phyloP scores from a whole-genome alignment of 108 stramenopile species.

The Halocafeteria seosinensis region DNA sequence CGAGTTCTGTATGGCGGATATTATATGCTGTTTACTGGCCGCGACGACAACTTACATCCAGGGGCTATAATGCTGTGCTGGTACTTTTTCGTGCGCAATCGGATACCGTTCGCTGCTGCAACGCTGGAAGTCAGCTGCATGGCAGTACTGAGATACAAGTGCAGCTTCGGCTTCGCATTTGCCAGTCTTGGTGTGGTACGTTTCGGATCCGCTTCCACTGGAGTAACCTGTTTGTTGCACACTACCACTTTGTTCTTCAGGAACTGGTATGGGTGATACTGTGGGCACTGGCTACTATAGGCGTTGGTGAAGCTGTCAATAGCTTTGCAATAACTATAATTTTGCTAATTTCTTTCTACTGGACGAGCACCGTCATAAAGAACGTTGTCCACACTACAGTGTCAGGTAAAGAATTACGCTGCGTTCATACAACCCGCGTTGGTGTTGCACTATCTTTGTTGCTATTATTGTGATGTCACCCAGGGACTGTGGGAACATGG shows the following conservation, averaged over 20 bases:
- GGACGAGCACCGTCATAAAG: conserved; percentile 50
- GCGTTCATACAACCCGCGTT: too few relatives aligned
- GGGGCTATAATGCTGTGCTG: too few relatives aligned
- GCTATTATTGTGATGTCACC: too few relatives aligned
- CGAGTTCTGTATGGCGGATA: too few relatives aligned
- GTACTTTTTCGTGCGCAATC: too few relatives aligned
- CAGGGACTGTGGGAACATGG: conserved; percentile 65
- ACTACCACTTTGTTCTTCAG: conserved; percentile 28
- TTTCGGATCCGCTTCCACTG: conserved; percentile 34
- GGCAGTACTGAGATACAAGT: conserved; percentile 24
- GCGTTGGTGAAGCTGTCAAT: too few relatives aligned
- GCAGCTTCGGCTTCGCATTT: conserved; percentile 46
- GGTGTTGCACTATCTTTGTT: too few relatives aligned
- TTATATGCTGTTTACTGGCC: too few relatives aligned
- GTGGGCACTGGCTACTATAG: too few relatives aligned
- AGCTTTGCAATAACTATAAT: conserved; percentile 21
- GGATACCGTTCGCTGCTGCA: neutral
- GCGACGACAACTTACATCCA: too few relatives aligned
- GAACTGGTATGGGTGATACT: too few relatives aligned
- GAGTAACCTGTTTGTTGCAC: conserved; percentile 21
- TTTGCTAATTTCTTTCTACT: conserved; percentile 52
- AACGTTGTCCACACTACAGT: conserved; percentile 61
- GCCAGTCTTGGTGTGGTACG: conserved; percentile 30
- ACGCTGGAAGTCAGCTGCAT: neutral
- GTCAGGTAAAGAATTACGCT: too few relatives aligned